Conservation (phyloP, 2,329 filamentous ascomycete species). For the Diaporthe velutina region DNA sequence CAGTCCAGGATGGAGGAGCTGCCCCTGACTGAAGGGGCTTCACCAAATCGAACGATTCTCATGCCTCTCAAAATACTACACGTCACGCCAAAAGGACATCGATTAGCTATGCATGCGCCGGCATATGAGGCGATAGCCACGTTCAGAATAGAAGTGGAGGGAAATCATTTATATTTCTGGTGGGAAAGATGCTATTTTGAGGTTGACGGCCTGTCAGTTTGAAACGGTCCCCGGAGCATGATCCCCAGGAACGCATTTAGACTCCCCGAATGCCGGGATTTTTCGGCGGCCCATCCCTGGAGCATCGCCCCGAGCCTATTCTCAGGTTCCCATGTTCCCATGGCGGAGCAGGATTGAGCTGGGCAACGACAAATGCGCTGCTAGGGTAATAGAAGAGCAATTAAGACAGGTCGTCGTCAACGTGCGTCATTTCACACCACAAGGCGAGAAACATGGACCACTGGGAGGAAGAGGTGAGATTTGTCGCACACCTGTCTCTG, state of each 20-base stretch:
- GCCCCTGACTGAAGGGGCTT: too few relatives aligned
- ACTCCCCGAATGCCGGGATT: neutral
- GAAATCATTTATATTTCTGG: neutral
- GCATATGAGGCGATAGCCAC: neutral
- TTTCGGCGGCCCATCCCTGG: conserved; percentile 5
- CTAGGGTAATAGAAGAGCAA: neutral
- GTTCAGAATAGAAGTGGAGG: neutral
- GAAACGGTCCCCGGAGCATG: conserved; percentile 9
- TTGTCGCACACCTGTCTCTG: neutral
- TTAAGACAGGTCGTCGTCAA: neutral
- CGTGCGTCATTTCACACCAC: neutral
- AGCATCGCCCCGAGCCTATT: neutral
- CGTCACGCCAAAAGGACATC: neutral
- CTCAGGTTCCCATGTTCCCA: too few relatives aligned
- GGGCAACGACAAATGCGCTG: neutral
- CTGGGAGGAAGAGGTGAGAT: neutral
- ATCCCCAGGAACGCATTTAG: neutral
- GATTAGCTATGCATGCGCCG: neutral
- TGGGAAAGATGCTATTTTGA: conserved; percentile 2
- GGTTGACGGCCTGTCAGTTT: neutral
- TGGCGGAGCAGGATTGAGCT: too few relatives aligned
- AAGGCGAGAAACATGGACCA: neutral
- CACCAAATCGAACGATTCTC: neutral
- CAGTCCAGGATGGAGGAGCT: too few relatives aligned
- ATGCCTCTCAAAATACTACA: neutral